Evolutionary conservation across 2,329 filamentous ascomycete species (phyloP), one percentile per base, ranked within the genome.

Genomic region (Botrytis hyacinthi): DNA sequence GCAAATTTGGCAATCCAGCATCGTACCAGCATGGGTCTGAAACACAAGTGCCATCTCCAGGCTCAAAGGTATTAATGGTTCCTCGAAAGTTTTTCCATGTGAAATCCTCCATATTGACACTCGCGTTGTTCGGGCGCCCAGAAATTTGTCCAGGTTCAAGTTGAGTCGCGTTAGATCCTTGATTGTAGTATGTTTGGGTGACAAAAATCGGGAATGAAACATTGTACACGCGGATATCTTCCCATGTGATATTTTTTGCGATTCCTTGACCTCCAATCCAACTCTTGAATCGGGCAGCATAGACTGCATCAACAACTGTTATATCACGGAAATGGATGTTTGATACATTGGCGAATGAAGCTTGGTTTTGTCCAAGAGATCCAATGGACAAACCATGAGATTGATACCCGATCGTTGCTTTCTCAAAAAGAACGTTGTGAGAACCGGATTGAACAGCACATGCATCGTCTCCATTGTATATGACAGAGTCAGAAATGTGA

Each of bases 171-270:
- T 76, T 78, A 42, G 75, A 79, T n/a, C 79, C 80, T 75, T 85
- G 83, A 72, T 85, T 82, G 74, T 78, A 77, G 76, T 85, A 85
- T 57, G 81, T 84, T 77, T 85, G 83, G 4, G 83, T 85, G n/a
- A 85, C 83, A 72, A 84, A 85, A 72, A 85, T 83, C 1, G 84
- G 84, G 75, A 85, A 85, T 0, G 83, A 82, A 44, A 85, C 84
- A 73, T 85, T 85, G 76, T 82, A 82, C 20, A 81, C 75, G 9
- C 82, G 77, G 70, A 85, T 83, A 74, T 85, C 83, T 70, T 80
- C 81, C 84, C 84, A 85, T 46, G 81, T 83, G 62, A 85, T 80
- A 70, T 84, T 84, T 76, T 81, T 82, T 9, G 81, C 83, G 9
- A 85, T 78, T 3, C 84, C 84, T 73, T 83, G 79, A 0, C 84